A percentile compares a stretch with the other conserved stretches of the same genome.
Evolutionary conservation across 805 yeast species (phyloP).

Genomic region (Zygosaccharomyces bailii): DNA sequence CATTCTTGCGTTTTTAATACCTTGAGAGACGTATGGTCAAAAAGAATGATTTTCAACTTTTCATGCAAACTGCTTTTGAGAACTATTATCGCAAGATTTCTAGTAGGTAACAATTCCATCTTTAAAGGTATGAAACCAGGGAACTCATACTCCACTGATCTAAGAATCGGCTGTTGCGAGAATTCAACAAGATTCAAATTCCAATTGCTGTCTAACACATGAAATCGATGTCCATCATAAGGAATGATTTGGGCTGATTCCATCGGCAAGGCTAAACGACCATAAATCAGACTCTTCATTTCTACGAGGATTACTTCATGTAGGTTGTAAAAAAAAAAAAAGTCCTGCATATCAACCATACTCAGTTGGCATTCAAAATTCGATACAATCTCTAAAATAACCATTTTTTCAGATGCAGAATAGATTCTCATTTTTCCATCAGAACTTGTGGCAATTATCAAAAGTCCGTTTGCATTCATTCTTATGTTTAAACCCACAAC

Average conservation of each 20-base stretch:
- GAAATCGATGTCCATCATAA: not conserved
- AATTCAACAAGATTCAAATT: constrained; percentile 1
- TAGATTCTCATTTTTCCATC: constrained; percentile 11
- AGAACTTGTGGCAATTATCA: constrained; percentile 6
- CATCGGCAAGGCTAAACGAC: constrained; percentile 6
- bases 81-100: constrained; percentile 1
- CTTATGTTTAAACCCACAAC: constrained; percentile 7
- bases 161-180: not conserved
- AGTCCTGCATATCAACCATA: constrained; percentile 3
- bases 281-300: constrained; percentile 2
- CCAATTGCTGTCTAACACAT: constrained; percentile 3
- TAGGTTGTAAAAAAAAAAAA: constrained; percentile 10
- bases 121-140: constrained; percentile 8
- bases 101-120: not conserved
- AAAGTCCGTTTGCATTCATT: not conserved
- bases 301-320: constrained; percentile 7
- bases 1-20: constrained; percentile 1
- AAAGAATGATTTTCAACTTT: constrained; percentile 2
- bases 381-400: constrained; percentile 9
- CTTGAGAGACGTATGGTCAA: constrained; percentile 6
- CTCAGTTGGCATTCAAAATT: not conserved
- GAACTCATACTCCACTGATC: constrained; percentile 3
- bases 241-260: constrained; percentile 5
- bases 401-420: not conserved
- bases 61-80: not conserved